A percentile compares a stretch with the other conserved stretches of the same genome.
These are phyloP conservation scores for Codiaeum variegatum DNA, from an alignment of 441 rosid species.

Conservation along the genomic window DNA sequence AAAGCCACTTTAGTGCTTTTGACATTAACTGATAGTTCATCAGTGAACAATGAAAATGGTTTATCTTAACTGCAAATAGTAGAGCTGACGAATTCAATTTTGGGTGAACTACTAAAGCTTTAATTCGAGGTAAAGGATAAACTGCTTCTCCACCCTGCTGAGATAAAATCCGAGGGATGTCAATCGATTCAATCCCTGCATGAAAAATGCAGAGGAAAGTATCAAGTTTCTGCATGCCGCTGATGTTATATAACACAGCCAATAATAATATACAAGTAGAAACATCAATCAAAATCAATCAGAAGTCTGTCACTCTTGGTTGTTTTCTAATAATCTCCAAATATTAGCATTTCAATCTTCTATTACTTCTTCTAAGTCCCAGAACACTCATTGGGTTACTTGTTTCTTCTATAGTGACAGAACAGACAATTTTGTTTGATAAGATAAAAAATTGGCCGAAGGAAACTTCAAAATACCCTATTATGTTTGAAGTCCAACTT, in stretches of 20 bases:
- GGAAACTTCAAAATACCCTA: not conserved
- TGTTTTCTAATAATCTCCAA: not conserved
- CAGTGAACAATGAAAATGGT: constrained; percentile 19
- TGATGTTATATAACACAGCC: constrained; percentile 3
- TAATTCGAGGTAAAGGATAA: constrained; percentile 90
- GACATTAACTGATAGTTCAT: constrained; percentile 15
- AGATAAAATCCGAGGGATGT: constrained; percentile 85
- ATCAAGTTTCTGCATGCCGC: constrained; percentile 19
- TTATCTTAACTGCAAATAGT: constrained; percentile 79
- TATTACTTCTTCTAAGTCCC: not conserved
- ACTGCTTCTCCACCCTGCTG: constrained; percentile 98
- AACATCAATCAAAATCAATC: not conserved
- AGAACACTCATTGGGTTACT: not conserved
- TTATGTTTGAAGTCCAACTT: not conserved
- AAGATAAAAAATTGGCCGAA: not conserved
- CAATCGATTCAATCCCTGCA: constrained; percentile 90
- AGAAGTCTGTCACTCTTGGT: not conserved
- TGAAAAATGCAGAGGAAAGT: constrained; percentile 5
- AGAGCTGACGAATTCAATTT: constrained; percentile 86
- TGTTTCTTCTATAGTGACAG: not conserved
- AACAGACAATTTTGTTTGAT: not conserved
- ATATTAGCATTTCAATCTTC: not conserved
- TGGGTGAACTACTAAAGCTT: constrained; percentile 85
- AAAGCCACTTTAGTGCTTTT: constrained; percentile 22
- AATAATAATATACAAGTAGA: constrained; percentile 1